Percentiles rank a stretch among this genome's conserved stretches.
These are phyloP conservation scores for Claviceps cyperi DNA, from an alignment of 2,329 filamentous ascomycete species.

Conservation along the genomic window DNA sequence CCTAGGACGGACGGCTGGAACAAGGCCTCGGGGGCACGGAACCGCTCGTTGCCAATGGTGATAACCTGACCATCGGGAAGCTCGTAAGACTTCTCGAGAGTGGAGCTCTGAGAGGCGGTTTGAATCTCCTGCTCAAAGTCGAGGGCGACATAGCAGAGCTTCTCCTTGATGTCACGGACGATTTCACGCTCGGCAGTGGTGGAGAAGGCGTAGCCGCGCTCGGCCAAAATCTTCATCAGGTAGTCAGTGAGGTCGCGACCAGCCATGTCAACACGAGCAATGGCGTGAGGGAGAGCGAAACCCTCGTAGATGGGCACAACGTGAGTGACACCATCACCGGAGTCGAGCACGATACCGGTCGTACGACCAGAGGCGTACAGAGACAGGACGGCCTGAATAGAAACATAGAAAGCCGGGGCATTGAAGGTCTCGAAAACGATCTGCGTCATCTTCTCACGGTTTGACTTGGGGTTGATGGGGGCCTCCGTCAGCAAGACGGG, in stretches of 20 bases:
- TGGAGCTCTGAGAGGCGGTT: conserved; percentile 97
- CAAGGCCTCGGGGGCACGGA: conserved; percentile 98
- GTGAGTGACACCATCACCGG: conserved; percentile 99
- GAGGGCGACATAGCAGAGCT: conserved; percentile 99
- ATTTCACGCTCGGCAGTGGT: conserved; percentile 99
- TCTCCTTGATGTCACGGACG: conserved; percentile 99
- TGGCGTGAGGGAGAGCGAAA: conserved; percentile 99
- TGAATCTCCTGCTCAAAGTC: conserved; percentile 99
- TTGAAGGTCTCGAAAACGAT: conserved; percentile 99
- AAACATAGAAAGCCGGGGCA: conserved; percentile 99
- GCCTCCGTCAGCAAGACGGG: conserved; percentile 97
- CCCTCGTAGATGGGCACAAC: conserved; percentile 99
- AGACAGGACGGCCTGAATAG: conserved; percentile 97
- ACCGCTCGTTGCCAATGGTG: conserved; percentile 99
- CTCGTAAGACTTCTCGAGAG: conserved; percentile 99
- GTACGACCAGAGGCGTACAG: conserved; percentile 99
- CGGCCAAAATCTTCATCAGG: conserved; percentile 99
- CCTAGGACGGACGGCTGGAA: conserved; percentile 98
- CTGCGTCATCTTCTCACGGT: conserved; percentile 99
- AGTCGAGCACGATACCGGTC: conserved; percentile 99
- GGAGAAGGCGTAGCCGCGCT: conserved; percentile 99
- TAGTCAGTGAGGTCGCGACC: conserved; percentile 99
- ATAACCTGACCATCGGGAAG: conserved; percentile 99
- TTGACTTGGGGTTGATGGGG: conserved; percentile 99
- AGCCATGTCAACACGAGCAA: conserved; percentile 99